These are phyloP conservation scores for Potentilla sterilis DNA, from an alignment of 306 rosid genomes.

Conservation along the genomic window DNA sequence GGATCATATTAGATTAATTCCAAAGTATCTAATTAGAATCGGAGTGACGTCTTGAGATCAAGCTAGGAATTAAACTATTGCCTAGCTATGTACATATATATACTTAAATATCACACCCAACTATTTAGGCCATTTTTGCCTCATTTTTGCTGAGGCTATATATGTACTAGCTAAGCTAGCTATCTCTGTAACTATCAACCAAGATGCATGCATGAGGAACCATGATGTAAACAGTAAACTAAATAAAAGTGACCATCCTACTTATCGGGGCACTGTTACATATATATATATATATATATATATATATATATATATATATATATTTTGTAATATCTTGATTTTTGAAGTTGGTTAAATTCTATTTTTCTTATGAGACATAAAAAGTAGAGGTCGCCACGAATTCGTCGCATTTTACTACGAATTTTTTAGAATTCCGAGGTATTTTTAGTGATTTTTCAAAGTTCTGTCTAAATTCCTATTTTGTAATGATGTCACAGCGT, in stretches of 20 bases:
- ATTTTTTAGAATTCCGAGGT: too few relatives aligned
- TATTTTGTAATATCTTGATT: too few relatives aligned
- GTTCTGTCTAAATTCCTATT: too few relatives aligned
- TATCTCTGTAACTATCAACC: not conserved
- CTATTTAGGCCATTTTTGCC: not conserved
- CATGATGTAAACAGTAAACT: not conserved
- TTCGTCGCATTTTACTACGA: too few relatives aligned
- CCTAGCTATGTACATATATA: too few relatives aligned
- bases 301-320: too few relatives aligned
- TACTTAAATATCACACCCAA: not conserved
- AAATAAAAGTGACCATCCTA: not conserved
- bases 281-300: too few relatives aligned
- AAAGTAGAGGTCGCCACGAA: too few relatives aligned
- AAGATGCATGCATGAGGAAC: not conserved
- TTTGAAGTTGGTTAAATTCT: too few relatives aligned
- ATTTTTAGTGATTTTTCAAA: too few relatives aligned
- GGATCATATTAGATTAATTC: not conserved
- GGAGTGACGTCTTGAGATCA: not conserved
- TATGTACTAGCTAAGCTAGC: not conserved
- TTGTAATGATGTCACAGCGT: too few relatives aligned
- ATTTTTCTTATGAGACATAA: too few relatives aligned
- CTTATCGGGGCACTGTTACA: not conserved
- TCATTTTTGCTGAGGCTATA: not conserved
- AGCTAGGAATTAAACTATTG: not conserved
- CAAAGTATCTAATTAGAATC: not conserved